Percentiles rank a stretch among this genome's conserved stretches.
phyloP scores from a whole-genome alignment of 306 rosid species.

The Lathyrus sativus region DNA sequence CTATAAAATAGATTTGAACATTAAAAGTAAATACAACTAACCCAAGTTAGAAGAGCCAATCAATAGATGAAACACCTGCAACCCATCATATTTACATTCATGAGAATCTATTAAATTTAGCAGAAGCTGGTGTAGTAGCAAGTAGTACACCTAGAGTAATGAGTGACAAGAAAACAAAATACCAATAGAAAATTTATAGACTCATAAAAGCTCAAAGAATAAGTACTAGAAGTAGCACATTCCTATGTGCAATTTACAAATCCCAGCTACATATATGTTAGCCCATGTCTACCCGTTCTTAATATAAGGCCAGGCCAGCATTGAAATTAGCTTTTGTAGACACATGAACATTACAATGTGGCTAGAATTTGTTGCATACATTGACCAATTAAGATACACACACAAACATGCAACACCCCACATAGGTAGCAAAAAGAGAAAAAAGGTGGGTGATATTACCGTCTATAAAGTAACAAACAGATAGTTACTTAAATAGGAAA shows the following conservation, averaged over 20 bases:
- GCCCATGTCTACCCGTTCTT: slow-evolving; percentile 29
- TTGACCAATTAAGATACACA: slow-evolving; percentile 17
- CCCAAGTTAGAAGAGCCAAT: slow-evolving; percentile 90
- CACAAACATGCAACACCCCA: not conserved
- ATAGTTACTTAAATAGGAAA: slow-evolving; percentile 20
- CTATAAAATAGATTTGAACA: slow-evolving; percentile 25
- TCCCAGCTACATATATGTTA: slow-evolving; percentile 11
- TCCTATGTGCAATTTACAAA: slow-evolving; percentile 20
- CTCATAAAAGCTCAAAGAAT: slow-evolving; percentile 20
- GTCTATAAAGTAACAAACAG: slow-evolving; percentile 24
- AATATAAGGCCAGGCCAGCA: not conserved
- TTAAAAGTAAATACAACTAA: slow-evolving; percentile 50
- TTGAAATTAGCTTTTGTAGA: slow-evolving; percentile 1
- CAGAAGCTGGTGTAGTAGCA: slow-evolving; percentile 20
- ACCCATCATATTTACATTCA: slow-evolving; percentile 38
- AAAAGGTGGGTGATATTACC: not conserved
- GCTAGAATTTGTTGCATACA: slow-evolving; percentile 24
- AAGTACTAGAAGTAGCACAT: slow-evolving; percentile 33
- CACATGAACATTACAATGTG: slow-evolving; percentile 23
- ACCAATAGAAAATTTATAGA: not conserved
- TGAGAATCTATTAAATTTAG: slow-evolving; percentile 38
- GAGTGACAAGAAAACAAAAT: slow-evolving; percentile 12
- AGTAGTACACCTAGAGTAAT: slow-evolving; percentile 10
- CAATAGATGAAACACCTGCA: slow-evolving; percentile 94
- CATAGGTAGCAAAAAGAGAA: not conserved